Conservation (phyloP, 2,329 filamentous ascomycete species). For the Rhinocladiella similis region DNA sequence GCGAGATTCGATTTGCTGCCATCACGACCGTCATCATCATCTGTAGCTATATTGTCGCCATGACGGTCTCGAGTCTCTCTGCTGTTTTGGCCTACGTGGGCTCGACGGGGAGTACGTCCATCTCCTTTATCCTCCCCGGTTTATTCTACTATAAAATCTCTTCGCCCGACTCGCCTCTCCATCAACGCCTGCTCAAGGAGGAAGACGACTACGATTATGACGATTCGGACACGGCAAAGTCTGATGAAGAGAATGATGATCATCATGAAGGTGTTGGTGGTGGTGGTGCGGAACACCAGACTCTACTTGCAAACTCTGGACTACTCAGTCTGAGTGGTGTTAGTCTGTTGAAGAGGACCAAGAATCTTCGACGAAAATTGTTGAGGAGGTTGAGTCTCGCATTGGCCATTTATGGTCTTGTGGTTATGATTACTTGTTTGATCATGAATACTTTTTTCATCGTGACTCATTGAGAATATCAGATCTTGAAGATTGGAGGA, state of each 20-base stretch:
- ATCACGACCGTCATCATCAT: conserved; percentile 86
- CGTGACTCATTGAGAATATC: conserved; percentile 62
- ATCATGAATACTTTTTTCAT: conserved; percentile 81
- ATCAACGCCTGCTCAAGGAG: conserved; percentile 85
- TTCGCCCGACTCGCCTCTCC: conserved; percentile 78
- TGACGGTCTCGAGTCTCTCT: conserved; percentile 87
- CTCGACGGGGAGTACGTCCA: conserved; percentile 89
- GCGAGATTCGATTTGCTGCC: conserved; percentile 82
- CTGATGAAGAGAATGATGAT: conserved; percentile 44
- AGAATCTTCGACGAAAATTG: conserved; percentile 62
- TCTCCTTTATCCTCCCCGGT: conserved; percentile 94
- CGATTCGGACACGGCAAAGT: conserved; percentile 49
- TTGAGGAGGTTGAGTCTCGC: conserved; percentile 73
- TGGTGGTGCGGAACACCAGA: conserved; percentile 38
- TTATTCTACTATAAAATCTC: conserved; percentile 99
- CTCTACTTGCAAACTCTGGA: conserved; percentile 39
- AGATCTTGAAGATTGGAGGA: background rate
- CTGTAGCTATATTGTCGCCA: conserved; percentile 80
- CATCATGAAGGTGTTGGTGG: too few species aligned
- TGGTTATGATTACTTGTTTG: conserved; percentile 89
- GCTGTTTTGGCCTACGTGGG: conserved; percentile 94
- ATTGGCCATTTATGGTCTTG: conserved; percentile 76
- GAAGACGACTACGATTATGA: conserved; percentile 70
- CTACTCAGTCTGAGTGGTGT: conserved; percentile 57
- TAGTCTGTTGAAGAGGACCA: conserved; percentile 44